Evolutionary conservation across 1,139 yeast species (phyloP).

Genomic region (Blastobotrys proliferans): DNA sequence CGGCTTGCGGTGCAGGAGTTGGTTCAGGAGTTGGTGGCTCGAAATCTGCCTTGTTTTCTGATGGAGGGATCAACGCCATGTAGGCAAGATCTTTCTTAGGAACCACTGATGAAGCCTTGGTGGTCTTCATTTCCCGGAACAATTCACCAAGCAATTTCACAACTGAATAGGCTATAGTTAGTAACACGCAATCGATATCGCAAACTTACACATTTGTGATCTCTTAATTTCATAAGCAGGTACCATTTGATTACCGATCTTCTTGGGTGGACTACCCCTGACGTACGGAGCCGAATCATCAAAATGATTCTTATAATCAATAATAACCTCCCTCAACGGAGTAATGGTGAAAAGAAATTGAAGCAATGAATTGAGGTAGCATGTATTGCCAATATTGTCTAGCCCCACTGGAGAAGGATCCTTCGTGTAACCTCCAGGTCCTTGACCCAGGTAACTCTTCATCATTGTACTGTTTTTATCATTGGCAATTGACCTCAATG

Average conservation of each 20-base stretch:
- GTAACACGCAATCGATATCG: not conserved
- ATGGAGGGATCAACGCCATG: conserved; percentile 59
- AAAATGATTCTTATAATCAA: conserved; percentile 45
- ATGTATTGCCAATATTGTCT: conserved; percentile 91
- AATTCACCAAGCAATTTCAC: conserved; percentile 65
- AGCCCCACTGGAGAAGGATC: conserved; percentile 74
- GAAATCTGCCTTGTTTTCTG: not conserved
- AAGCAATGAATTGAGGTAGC: conserved; percentile 82
- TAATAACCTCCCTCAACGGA: conserved; percentile 68
- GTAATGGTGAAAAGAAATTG: conserved; percentile 85
- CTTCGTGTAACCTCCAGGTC: not conserved
- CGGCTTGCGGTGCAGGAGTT: no score
- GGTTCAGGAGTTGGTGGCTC: no score
- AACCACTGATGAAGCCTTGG: conserved; percentile 60
- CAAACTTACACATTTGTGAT: conserved; percentile 55
- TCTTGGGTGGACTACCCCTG: conserved; percentile 17
- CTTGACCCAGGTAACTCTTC: conserved; percentile 2
- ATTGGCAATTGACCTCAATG: conserved; percentile 29
- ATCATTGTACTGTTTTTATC: not conserved
- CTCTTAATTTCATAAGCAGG: conserved; percentile 69
- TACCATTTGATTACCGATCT: conserved; percentile 80
- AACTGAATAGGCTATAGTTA: conserved; percentile 29
- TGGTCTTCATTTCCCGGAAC: conserved; percentile 64
- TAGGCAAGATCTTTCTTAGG: conserved; percentile 86
- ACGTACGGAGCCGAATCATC: conserved; percentile 20